Base-by-base conservation (phyloP, 2,329 filamentous ascomycete species). In the Exutisphaerella laricina region DNA sequence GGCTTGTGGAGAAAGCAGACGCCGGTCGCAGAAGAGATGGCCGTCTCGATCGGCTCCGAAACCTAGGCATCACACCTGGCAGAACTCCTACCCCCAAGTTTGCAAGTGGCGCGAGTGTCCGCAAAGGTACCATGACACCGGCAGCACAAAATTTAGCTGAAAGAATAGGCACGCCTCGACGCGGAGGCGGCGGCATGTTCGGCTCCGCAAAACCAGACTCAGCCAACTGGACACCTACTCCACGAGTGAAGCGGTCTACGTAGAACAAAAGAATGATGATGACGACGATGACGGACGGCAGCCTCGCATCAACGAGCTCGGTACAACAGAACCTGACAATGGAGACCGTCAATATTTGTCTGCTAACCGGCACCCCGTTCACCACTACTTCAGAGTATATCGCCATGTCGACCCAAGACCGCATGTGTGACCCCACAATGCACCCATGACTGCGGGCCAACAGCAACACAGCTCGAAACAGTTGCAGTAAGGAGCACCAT, bases 1-100 rank as follows among this genome's bases (percentile, higher is more conserved):
- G 82, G 25, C 87, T 96, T 75, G 88, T 96, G 2, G 89, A 95
- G 49, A 79, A 79, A 39, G 85, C 86, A 16, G 79, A 85, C 9
- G 79, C 80, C 56, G 83, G 76, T 2, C 89, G 88, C 61, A 78
- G 82, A 37, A 17, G 72, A 79, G 49, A 79, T 74, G 3, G 80
- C 75, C 45, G 53, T 69, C 39, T 60, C 33, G 36, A 61, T 49
- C 12, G 56, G 32, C 47, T 64, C 37, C 48, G 51, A 40, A 53
- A 48, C 23, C 54, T 64, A n/a, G 62, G 65, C 29, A 69, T 69
- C 23, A 60, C 58, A 45, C 55, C 57, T 9, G 73, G 77, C 22
- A 66, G 68, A 45, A 80, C 77, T 2, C 80, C 81, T 0, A 75
- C 81, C n/a, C 84, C 85, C 6, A 78, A 75, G 53, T 86, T 85